Conservation (phyloP, 768 basidiomycete genomes). For the Calvatia gigantea region DNA sequence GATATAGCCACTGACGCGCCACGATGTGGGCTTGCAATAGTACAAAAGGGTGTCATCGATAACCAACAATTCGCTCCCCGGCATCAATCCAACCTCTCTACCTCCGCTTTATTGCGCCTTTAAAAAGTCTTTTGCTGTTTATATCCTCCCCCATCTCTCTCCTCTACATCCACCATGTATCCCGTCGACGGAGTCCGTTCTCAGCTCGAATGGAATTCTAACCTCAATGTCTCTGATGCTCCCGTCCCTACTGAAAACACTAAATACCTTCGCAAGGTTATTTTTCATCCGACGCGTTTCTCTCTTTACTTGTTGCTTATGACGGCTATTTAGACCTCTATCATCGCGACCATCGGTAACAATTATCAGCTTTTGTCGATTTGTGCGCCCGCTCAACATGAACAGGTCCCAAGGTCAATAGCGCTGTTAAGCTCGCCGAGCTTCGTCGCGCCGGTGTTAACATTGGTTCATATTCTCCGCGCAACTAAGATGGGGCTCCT, state of each 20-base stretch:
- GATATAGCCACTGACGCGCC: background rate
- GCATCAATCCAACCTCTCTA: constrained; percentile 21
- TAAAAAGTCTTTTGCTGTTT: constrained; percentile 9
- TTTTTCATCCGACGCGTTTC: constrained; percentile 17
- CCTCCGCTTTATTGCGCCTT: constrained; percentile 13
- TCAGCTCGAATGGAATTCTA: constrained; percentile 92
- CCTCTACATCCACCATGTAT: constrained; percentile 42
- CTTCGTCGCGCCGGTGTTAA: constrained; percentile 93
- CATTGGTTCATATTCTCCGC: constrained; percentile 67
- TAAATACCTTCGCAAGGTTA: constrained; percentile 89
- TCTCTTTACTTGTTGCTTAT: constrained; percentile 10
- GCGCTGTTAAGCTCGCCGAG: constrained; percentile 79
- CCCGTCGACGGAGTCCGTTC: constrained; percentile 61
- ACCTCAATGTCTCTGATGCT: constrained; percentile 69
- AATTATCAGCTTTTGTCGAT: constrained; percentile 19
- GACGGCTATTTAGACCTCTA: constrained; percentile 67
- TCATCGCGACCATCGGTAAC: constrained; percentile 98
- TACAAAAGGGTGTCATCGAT: constrained; percentile 24
- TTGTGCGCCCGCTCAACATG: constrained; percentile 7
- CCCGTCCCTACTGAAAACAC: constrained; percentile 73
- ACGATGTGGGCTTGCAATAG: background rate
- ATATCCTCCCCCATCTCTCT: constrained; percentile 17
- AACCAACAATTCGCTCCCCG: constrained; percentile 18
- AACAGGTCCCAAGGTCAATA: constrained; percentile 91
- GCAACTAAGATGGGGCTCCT: background rate